Evolutionary conservation across 1,139 yeast genomes (phyloP).

Genomic region (Hemisphaericaspora lyxosophila): DNA sequence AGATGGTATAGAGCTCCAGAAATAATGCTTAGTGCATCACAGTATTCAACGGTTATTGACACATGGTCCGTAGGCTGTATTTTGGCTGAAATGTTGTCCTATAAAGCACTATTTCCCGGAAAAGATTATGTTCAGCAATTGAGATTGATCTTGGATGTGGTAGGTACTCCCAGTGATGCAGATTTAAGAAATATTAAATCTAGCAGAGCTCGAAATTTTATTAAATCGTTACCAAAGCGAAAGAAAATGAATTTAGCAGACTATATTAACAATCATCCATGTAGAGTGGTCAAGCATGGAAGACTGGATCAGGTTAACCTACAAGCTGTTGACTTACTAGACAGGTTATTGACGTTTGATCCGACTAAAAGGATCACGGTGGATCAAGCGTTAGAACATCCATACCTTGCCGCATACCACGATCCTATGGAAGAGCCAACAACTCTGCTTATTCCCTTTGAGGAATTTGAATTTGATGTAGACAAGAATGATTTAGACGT

Average conservation of each 20-base stretch:
- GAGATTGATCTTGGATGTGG: constrained; percentile 78
- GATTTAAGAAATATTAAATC: constrained; percentile 80
- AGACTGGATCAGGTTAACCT: constrained; percentile 48
- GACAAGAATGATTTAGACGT: constrained; percentile 68
- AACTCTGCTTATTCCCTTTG: constrained; percentile 69
- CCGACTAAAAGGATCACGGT: constrained; percentile 79
- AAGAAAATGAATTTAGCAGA: constrained; percentile 12
- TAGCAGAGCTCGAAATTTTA: constrained; percentile 83
- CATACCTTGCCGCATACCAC: constrained; percentile 76
- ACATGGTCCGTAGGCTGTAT: constrained; percentile 98
- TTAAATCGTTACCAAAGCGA: constrained; percentile 61
- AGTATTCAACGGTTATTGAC: constrained; percentile 92
- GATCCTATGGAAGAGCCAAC: constrained; percentile 82
- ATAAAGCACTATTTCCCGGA: constrained; percentile 91
- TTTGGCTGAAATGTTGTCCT: constrained; percentile 84
- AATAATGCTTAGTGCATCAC: constrained; percentile 83
- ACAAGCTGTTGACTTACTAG: constrained; percentile 72
- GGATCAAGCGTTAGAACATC: constrained; percentile 78
- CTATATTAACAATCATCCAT: constrained; percentile 21
- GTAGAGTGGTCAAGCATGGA: constrained; percentile 17
- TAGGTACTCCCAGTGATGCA: constrained; percentile 87
- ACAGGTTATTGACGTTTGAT: constrained; percentile 73
- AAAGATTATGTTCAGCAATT: constrained; percentile 91
- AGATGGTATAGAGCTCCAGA: constrained; percentile 98
- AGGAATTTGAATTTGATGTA: constrained; percentile 81